Base-by-base conservation (phyloP, 805 yeast species). In the Ogataea angusta region DNA sequence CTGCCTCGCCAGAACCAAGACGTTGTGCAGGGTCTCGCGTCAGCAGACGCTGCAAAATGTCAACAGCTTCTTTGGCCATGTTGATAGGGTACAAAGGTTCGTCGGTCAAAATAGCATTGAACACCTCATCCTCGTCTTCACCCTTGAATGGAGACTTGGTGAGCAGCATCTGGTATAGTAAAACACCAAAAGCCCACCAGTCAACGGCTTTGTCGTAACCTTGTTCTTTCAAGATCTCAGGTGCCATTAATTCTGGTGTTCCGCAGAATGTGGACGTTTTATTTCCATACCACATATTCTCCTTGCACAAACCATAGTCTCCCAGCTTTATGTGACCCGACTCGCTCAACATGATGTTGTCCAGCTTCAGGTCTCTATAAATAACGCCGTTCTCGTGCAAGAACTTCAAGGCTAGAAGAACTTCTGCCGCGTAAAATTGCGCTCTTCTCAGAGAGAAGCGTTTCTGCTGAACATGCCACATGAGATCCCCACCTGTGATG, bases 111-210 rank as follows among this genome's bases (percentile, higher is more conserved):
- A 93, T 93, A 10, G 99, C 96, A 64, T 90, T 93, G 67, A 91
- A 93, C 25, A 93, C 89, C 66, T 93, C 99, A 59, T 93, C 98
- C 44, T 66, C 70, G 43, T 64, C 69, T 52, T 90, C 96, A 51
- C 99, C 99, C 51, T 91, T 83, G 68, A 93, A 93, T 26, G 99
- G 99, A 6, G 96, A 86, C 64, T 91, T 95, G 38, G 96, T 93
- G 43, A 93, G 72, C 42, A 93, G 71, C 99, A 93, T 93, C 66
- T 93, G 99, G 64, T 91, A 93, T 50, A 93, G 70, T 49, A 93
- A 72, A 21, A 93, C 98, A 43, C 99, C 99, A 71, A 90, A 88
- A 1, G 99, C 98, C 99, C 99, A 93, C 99, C 99, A 93, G 66
- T 93, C 99, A 40, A 93, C 99, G 28, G 93, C 85, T 57, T 95